Evolutionary conservation across 768 basidiomycete species (phyloP), one percentile per base, ranked within the genome.

Genomic region (Tremella fuciformis): DNA sequence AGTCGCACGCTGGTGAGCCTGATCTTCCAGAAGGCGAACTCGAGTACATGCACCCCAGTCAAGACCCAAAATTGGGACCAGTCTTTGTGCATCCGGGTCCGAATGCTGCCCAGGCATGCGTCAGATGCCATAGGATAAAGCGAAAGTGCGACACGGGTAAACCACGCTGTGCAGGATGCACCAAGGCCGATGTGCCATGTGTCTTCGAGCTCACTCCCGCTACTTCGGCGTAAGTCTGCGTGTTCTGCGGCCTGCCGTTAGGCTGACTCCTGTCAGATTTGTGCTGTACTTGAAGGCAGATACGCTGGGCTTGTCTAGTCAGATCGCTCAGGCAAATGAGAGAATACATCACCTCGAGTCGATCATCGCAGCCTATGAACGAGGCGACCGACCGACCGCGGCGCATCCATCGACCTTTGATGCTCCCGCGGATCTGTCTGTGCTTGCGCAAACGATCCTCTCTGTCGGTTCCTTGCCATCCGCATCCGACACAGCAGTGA

Each of bases 91-190:
- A 69, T 56, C 71, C 71, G 8, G 62, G 63, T 13, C 56, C 58
- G 38, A 62, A 63, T 8, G 64, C 67, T 1, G 64, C 64, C 11
- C 71, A 72, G 49, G 71, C 71, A 18, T 72, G 71, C 44, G 64
- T 69, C 9, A 44, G 71, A 46, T 72, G 71, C 50, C 71, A 72
- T 49, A 53, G 65, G 38, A 69, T 72, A 48, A 72, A 72, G 56
- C 42, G 71, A 42, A 72, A 72, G 49, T 72, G 71, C 41, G 71
- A 72, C 42, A 62, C 62, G 41, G 58, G 59, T 6, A 53, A 46
- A 48, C 68, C 68, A 22, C 50, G 71, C 26, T 69, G 68, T 55
- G 59, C 58, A 19, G 68, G 67, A 2, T 69, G 63, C 44, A 53
- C 37, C n/a, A 68, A 68, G 50, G 63, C 70, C 2, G 70, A 67